phyloP scores from a whole-genome alignment of 129 eudicot species.

The Heracleum sosnowskyi region DNA sequence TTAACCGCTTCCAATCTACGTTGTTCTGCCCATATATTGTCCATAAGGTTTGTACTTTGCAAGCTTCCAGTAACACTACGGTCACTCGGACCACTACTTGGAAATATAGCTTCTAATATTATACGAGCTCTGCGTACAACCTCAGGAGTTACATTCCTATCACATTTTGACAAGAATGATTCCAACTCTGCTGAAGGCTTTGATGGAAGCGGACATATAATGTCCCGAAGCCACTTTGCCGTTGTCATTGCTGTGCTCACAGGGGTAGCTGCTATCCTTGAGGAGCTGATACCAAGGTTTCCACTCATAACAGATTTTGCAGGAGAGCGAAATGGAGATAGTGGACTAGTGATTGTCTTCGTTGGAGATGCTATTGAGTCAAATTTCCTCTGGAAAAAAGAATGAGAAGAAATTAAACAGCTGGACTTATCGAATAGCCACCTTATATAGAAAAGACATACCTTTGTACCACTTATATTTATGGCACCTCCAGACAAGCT shows the following conservation, averaged over 20 bases:
- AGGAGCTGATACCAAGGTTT: conserved; percentile 15
- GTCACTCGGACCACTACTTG: conserved; percentile 70
- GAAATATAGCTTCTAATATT: conserved; percentile 89
- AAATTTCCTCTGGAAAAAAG: conserved; percentile 47
- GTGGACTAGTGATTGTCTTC: conserved; percentile 72
- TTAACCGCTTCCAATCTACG: conserved; percentile 80
- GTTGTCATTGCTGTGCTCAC: conserved; percentile 97
- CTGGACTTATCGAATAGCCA: background rate
- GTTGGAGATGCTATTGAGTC: conserved; percentile 74
- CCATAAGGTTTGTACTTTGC: conserved; percentile 45
- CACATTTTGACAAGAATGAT: conserved; percentile 59
- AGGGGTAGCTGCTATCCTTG: conserved; percentile 64
- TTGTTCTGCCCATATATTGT: conserved; percentile 88
- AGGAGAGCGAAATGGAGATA: conserved; percentile 82
- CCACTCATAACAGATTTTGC: conserved; percentile 27
- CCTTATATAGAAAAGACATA: conserved; percentile 15
- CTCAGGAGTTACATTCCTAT: conserved; percentile 59
- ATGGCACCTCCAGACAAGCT: conserved; percentile 81
- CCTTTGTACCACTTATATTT: conserved; percentile 60
- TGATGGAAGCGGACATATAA: conserved; percentile 78
- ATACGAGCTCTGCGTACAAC: conserved; percentile 72
- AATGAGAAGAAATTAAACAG: background rate
- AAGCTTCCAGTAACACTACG: conserved; percentile 37
- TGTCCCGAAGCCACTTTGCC: conserved; percentile 83
- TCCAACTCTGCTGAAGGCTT: conserved; percentile 62